Percentiles rank a stretch among this genome's conserved stretches.
phyloP scores from a whole-genome alignment of 306 rosid genomes.

The Castanospermum australe region DNA sequence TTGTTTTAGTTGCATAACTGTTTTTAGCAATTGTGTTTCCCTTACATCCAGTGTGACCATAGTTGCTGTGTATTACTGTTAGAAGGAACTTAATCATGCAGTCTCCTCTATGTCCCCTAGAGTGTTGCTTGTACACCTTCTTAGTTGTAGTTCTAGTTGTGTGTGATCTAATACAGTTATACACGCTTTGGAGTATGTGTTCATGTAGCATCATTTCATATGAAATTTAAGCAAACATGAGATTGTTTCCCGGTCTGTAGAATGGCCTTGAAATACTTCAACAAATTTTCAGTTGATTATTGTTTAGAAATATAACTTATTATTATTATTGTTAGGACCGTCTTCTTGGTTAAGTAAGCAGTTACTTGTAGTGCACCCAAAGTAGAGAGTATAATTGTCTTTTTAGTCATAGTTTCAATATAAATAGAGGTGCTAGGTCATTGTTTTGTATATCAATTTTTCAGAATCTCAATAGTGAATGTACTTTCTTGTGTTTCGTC shows the following conservation, averaged over 20 bases:
- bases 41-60: background rate
- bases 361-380: no score
- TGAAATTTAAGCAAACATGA: background rate
- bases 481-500: no score
- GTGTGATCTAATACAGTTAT: background rate
- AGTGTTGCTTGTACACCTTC: background rate
- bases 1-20: background rate
- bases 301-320: no score
- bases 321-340: no score
- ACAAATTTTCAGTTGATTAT: background rate
- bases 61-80: background rate
- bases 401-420: no score
- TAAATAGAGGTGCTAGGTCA: no score
- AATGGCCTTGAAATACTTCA: background rate
- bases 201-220: background rate
- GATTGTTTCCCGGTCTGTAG: background rate
- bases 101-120: background rate
- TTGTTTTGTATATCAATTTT: no score
- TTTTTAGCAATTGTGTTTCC: slow-evolving; percentile 2
- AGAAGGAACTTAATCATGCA: background rate
- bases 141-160: background rate
- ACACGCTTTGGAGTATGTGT: background rate
- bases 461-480: no score
- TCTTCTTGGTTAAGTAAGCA: no score
- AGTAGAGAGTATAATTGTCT: no score